phyloP scores from a whole-genome alignment of 1,284 basidiomycete genomes.

The Sporisorium exsertum region DNA sequence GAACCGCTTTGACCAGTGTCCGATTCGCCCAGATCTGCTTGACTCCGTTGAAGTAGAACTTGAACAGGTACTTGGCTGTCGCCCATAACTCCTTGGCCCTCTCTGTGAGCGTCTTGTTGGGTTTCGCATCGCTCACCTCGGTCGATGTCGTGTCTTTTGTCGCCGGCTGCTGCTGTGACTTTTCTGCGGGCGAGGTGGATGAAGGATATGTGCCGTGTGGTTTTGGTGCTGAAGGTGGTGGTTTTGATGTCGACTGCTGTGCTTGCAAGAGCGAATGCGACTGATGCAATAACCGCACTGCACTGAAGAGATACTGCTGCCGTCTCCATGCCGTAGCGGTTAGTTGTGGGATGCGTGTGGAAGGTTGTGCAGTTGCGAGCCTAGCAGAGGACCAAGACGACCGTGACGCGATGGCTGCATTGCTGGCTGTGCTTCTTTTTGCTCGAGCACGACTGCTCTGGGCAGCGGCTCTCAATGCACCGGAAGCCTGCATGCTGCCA shows the following conservation, averaged over 20 bases:
- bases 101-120: slow-evolving; percentile 34
- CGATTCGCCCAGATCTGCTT: slow-evolving; percentile 68
- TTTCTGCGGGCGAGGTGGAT: slow-evolving; percentile 10
- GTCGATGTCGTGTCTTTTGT: slow-evolving; percentile 11
- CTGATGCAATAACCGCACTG: slow-evolving; percentile 31
- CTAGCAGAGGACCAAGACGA: neutral
- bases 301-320: slow-evolving; percentile 20
- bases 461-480: slow-evolving; percentile 25
- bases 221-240: slow-evolving; percentile 8
- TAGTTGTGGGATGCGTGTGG: neutral
- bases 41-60: slow-evolving; percentile 67
- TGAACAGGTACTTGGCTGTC: slow-evolving; percentile 65
- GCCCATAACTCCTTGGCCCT: slow-evolving; percentile 55
- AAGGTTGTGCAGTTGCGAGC: neutral
- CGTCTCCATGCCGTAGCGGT: slow-evolving; percentile 7
- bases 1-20: slow-evolving; percentile 38
- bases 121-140: slow-evolving; percentile 12
- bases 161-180: slow-evolving; percentile 8
- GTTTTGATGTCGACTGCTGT: slow-evolving; percentile 13
- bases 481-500: slow-evolving; percentile 24
- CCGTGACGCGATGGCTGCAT: slow-evolving; percentile 1
- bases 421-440: slow-evolving; percentile 7
- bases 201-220: slow-evolving; percentile 4
- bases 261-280: slow-evolving; percentile 20
- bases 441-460: slow-evolving; percentile 21